Conservation (phyloP, 2,329 filamentous ascomycete genomes). For the Fusarium sp. region DNA sequence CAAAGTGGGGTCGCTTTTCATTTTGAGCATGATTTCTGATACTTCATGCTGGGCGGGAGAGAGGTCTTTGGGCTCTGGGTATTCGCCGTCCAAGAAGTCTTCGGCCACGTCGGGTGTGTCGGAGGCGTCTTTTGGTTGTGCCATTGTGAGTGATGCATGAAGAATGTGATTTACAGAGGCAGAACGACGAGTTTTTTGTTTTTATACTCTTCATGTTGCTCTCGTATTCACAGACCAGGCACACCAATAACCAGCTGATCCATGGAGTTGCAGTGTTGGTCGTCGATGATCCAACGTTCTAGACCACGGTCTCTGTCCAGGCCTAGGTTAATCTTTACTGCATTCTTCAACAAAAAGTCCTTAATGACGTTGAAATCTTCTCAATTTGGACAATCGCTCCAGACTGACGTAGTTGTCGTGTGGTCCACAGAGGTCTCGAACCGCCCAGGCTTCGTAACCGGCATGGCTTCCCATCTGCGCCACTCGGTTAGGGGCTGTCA, state of each 20-base stretch:
- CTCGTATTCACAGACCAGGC: neutral
- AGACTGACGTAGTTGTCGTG: neutral
- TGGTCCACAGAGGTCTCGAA: neutral
- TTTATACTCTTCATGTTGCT: too few species aligned
- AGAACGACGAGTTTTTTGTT: too few species aligned
- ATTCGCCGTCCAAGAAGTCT: neutral
- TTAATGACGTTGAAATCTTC: neutral
- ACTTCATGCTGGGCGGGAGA: neutral
- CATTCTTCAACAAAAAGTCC: neutral
- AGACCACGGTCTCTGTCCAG: slow-evolving; percentile 2
- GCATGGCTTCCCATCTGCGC: neutral
- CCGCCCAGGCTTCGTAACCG: neutral
- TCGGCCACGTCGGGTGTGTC: neutral
- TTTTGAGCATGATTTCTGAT: neutral
- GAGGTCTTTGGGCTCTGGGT: slow-evolving; percentile 1
- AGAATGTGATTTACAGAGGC: too few species aligned
- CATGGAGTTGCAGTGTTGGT: neutral
- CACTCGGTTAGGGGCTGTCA: neutral
- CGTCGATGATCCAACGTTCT: neutral
- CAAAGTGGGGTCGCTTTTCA: neutral
- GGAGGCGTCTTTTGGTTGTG: neutral
- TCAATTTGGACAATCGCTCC: neutral
- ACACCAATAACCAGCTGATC: neutral
- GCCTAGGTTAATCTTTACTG: neutral
- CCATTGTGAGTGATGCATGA: neutral